Evolutionary conservation across 2,329 filamentous ascomycete species (phyloP).

Genomic region (Podosphaera xanthii): DNA sequence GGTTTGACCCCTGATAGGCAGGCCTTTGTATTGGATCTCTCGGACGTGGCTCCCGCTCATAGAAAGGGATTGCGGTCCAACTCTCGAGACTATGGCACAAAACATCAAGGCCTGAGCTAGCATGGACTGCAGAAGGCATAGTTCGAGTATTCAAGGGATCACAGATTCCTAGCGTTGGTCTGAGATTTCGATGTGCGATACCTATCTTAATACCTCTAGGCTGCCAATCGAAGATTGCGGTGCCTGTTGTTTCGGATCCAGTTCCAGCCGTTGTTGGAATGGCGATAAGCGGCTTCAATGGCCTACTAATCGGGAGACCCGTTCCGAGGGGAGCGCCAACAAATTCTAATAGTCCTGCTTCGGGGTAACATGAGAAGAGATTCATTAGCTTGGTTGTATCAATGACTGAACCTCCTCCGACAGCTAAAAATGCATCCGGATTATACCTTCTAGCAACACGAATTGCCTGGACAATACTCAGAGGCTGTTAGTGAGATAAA

Average conservation of each 20-base stretch:
- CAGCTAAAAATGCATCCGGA: constrained; percentile 79
- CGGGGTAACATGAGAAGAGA: constrained; percentile 71
- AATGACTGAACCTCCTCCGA: constrained; percentile 84
- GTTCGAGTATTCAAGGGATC: constrained; percentile 77
- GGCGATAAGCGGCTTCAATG: constrained; percentile 54
- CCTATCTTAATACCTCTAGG: constrained; percentile 83
- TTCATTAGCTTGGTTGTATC: constrained; percentile 99
- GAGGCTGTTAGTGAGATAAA: background rate
- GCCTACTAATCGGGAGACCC: constrained; percentile 49
- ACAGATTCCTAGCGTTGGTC: constrained; percentile 78
- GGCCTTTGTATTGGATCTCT: constrained; percentile 75
- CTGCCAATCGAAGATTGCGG: constrained; percentile 91
- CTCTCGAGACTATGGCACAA: constrained; percentile 88
- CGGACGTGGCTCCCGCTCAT: constrained; percentile 64
- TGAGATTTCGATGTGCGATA: constrained; percentile 83
- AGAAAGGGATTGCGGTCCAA: constrained; percentile 92
- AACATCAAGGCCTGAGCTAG: constrained; percentile 78
- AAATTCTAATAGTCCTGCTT: constrained; percentile 90
- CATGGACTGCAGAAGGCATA: constrained; percentile 87
- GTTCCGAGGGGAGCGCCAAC: constrained; percentile 87
- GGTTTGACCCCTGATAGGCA: constrained; percentile 91
- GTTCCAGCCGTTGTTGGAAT: constrained; percentile 73
- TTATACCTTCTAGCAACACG: constrained; percentile 57
- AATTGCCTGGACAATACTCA: constrained; percentile 70
- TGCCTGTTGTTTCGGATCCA: constrained; percentile 86